Evolutionary conservation across 306 rosid genomes (phyloP), one percentile per base, ranked within the genome.

Genomic region (Parietaria judaica): DNA sequence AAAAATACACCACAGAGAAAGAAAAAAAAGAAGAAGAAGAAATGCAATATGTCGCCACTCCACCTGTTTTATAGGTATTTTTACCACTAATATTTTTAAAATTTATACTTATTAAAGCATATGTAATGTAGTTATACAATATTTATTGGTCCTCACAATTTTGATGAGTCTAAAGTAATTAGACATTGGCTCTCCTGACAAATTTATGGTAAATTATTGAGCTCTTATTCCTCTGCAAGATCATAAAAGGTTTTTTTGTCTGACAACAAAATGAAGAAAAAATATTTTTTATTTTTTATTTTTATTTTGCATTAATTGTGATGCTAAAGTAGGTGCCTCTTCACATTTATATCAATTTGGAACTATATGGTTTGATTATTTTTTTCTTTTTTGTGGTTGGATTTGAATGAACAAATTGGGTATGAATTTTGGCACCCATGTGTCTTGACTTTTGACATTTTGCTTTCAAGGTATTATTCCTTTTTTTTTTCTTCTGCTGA

Each of bases 271-370:
- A 5, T 23, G 38, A 31, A 46, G 36, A 61, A 46, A 5, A 35
- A 61, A 37, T 5, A 61, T 23, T 41, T 10, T 41, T 41, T 41
- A 3, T 8, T 41, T 41, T 5, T 7, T 46, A 46, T 46, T 7
- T 46, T 46, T n/a, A n/a, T n/a, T n/a, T 46, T 47, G 54, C 65
- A 61, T 23, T n/a, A 15, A 16, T 39, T 12, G 46, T 43, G 36
- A 43, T 14, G 64, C 64, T 44, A 44, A 60, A 60, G 38, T 60
- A 60, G 64, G 64, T 16, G 51, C 34, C 17, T 34, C 9, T 43
- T 3, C 48, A 60, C 50, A 45, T 15, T 36, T 41, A 8, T 60
- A 43, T 60, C 52, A 60, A 44, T 23, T 45, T 46, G 66, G 39
- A 61, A 11, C 36, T 10, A 5, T 61, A 43, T 59, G 63, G 63